Evolutionary conservation across 208 protist species (phyloP).

Genomic region (Acanthamoeba lenticulata): DNA sequence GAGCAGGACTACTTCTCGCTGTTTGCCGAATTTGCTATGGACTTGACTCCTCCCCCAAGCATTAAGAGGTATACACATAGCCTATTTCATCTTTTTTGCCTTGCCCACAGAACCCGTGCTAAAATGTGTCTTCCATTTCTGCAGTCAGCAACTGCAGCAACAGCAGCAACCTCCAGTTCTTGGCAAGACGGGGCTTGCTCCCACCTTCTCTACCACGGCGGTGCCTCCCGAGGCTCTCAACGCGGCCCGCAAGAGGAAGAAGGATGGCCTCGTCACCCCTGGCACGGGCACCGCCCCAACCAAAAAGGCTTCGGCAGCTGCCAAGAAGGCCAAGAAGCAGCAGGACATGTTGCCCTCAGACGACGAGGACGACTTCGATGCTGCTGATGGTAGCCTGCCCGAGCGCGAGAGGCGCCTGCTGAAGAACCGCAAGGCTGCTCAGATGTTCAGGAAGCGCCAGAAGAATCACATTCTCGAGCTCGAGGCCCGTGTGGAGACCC

Average conservation of each 20-base stretch:
- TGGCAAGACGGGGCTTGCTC: neutral
- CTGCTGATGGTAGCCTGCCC: neutral
- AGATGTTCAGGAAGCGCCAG: conserved; percentile 45
- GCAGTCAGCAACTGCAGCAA: neutral
- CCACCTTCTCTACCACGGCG: neutral
- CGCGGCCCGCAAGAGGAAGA: conserved; percentile 8
- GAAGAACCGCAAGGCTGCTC: conserved; percentile 65
- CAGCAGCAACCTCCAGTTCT: neutral
- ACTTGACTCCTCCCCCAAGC: conserved; percentile 10
- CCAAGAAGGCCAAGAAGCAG: conserved; percentile 26
- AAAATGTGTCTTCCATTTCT: neutral
- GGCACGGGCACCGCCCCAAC: neutral
- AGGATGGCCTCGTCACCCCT: neutral
- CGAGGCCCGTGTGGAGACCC: neutral
- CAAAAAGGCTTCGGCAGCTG: neutral
- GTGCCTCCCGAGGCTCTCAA: neutral
- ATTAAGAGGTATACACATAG: conserved; percentile 5
- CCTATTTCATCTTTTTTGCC: neutral
- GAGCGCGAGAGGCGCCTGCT: conserved; percentile 28
- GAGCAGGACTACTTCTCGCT: conserved; percentile 28
- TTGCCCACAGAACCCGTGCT: neutral
- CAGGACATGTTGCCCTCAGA: neutral
- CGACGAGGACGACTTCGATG: neutral
- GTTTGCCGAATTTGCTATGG: neutral
- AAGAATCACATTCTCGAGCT: conserved; percentile 64